Conservation (phyloP, 805 yeast genomes). For the Dipodascopsis uninucleata region DNA sequence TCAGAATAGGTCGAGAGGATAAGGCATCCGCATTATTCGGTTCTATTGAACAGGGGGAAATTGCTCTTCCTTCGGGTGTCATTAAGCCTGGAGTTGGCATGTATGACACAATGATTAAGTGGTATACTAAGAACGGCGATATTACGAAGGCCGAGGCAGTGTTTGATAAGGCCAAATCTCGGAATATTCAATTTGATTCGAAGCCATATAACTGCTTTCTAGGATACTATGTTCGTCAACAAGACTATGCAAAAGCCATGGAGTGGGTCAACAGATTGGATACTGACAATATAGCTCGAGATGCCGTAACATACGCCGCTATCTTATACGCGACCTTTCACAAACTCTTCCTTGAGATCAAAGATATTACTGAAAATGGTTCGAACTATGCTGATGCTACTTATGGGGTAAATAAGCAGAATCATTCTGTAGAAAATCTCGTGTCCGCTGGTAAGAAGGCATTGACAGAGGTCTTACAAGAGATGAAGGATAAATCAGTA, state of each 20-base stretch:
- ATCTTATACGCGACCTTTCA: constrained; percentile 16
- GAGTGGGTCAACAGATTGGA: constrained; percentile 4
- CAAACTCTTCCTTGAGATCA: constrained; percentile 3
- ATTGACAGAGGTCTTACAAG: constrained; percentile 6
- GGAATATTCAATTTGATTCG: background rate
- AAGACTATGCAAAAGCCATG: constrained; percentile 7
- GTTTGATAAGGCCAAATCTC: background rate
- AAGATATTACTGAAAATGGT: too few relatives aligned
- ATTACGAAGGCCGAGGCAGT: background rate
- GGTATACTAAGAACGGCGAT: background rate
- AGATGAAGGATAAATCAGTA: constrained; percentile 12
- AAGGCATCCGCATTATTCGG: constrained; percentile 3
- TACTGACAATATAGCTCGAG: constrained; percentile 5
- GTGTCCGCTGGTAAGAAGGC: constrained; percentile 4
- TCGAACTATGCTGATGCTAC: too few relatives aligned
- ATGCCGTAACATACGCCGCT: constrained; percentile 14
- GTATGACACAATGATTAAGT: constrained; percentile 7
- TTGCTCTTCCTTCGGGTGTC: background rate
- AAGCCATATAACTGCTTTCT: constrained; percentile 14
- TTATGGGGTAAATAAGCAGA: background rate
- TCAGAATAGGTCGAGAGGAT: constrained; percentile 6
- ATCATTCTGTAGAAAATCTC: background rate
- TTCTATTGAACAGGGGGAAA: background rate
- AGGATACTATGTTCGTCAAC: constrained; percentile 8
- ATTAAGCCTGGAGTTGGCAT: constrained; percentile 1